phyloP scores from a whole-genome alignment of 2,329 filamentous ascomycete genomes.

The Penicillium sp. region DNA sequence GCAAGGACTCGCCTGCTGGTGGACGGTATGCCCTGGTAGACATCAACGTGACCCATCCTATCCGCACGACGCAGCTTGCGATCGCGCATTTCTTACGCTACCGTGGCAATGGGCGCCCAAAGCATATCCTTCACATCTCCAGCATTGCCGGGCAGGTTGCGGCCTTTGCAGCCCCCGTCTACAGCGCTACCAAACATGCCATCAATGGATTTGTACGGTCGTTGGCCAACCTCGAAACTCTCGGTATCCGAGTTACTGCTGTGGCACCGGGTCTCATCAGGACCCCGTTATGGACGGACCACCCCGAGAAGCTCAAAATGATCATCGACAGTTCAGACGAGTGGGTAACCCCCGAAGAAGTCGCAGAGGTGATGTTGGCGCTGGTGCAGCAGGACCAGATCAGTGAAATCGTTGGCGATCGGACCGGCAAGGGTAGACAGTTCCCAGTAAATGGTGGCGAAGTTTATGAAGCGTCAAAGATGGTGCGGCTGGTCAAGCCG shows the following conservation, averaged over 20 bases:
- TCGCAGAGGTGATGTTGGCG: slow-evolving; percentile 54
- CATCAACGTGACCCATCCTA: slow-evolving; percentile 50
- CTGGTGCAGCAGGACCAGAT: slow-evolving; percentile 48
- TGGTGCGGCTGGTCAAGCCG: slow-evolving; percentile 47
- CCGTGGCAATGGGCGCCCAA: slow-evolving; percentile 29
- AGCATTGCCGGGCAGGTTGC: slow-evolving; percentile 44
- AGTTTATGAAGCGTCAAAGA: slow-evolving; percentile 53
- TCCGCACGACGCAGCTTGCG: slow-evolving; percentile 48
- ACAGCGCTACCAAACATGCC: slow-evolving; percentile 47
- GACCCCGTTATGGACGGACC: slow-evolving; percentile 57
- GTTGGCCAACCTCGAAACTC: slow-evolving; percentile 43
- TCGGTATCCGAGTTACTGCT: slow-evolving; percentile 54
- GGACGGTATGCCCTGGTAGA: slow-evolving; percentile 45
- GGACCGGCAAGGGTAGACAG: slow-evolving; percentile 24
- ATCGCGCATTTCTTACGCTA: slow-evolving; percentile 44
- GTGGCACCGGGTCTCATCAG: slow-evolving; percentile 57
- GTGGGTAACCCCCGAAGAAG: slow-evolving; percentile 58
- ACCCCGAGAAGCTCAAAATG: slow-evolving; percentile 54
- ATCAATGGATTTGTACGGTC: slow-evolving; percentile 48
- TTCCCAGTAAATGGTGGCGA: slow-evolving; percentile 45
- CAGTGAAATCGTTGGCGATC: slow-evolving; percentile 32
- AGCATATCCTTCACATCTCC: slow-evolving; percentile 46
- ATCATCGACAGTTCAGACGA: slow-evolving; percentile 45
- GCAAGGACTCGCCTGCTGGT: slow-evolving; percentile 37
- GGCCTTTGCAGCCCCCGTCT: slow-evolving; percentile 41